Evolutionary conservation across 2,329 filamentous ascomycete genomes (phyloP), one percentile per base, ranked within the genome.

Genomic region (Emmonsiellopsis sp.): DNA sequence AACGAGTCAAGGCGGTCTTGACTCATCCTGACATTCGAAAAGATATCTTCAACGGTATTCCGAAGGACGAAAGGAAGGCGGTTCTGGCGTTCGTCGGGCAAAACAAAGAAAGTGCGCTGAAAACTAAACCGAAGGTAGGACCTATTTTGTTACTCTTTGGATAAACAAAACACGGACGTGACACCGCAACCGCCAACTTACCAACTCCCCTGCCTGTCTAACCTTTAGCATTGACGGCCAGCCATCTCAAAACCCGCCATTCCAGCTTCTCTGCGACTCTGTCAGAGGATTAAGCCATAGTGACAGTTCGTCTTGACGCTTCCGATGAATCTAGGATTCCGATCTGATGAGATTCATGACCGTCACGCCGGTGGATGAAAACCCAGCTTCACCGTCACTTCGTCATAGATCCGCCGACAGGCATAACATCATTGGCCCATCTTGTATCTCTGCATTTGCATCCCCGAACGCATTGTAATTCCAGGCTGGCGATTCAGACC

Each of bases 111-210:
- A 86, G 82, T 56, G 88, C 89, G 11, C 75, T 96, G 49, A 95
- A 94, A 76, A 92, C 82, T 39, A 85, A 85, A 64, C 91, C 91
- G 4, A 92, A 91, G 82, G 88, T 89, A 68, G 67, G 78, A 34
- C 8, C 10, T n/a, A 45, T 32, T 8, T 32, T 31, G 21, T 21
- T 11, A 21, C 33, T 8, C 27, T 4, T 27, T 27, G 21, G 21
- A 36, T 49, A 49, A 40, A 49, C 34, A 13, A 49, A 40, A 49
- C 34, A 13, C 33, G 3, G 17, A 27, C 10, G 13, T 37, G 13
- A 31, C 27, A 31, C 34, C 37, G 10, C 27, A 14, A 5, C 13
- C 9, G 14, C 10, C 8, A 31, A 11, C 34, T 40, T 49, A n/a
- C 46, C 14, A 6, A 14, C 31, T 21, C 34, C 27, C 13, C n/a